These are phyloP conservation scores for Pseudocercospora musae DNA, from an alignment of 2,329 filamentous ascomycete species.

Conservation along the genomic window DNA sequence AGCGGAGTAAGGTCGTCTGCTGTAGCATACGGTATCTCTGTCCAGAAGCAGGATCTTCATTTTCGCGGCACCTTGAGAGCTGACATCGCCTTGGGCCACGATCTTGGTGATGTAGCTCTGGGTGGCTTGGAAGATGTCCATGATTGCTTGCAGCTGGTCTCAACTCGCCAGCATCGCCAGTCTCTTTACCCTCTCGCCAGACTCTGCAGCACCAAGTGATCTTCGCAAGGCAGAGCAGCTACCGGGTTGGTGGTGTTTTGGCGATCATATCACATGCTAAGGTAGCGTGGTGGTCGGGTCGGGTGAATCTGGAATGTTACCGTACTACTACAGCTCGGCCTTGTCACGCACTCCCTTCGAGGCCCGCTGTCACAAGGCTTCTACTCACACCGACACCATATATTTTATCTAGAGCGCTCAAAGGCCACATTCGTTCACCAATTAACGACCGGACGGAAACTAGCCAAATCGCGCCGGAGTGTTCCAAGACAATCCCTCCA, in stretches of 20 bases:
- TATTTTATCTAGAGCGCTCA: not conserved
- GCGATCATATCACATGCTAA: not conserved
- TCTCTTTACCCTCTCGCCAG: not conserved
- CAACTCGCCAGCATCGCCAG: not conserved
- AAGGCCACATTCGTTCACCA: not conserved
- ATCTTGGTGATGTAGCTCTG: slow-evolving; percentile 96
- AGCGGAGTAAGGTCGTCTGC: slow-evolving; percentile 4
- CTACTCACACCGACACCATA: not conserved
- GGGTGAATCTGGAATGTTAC: not conserved
- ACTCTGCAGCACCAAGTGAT: not conserved
- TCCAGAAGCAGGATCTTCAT: slow-evolving; percentile 98
- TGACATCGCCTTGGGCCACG: slow-evolving; percentile 74
- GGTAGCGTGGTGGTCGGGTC: not conserved
- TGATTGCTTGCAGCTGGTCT: slow-evolving; percentile 39
- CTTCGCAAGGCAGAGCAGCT: not conserved
- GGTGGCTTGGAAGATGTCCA: slow-evolving; percentile 93
- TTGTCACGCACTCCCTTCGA: not conserved
- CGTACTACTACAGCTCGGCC: too few species aligned
- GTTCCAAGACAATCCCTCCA: not conserved
- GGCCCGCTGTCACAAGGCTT: not conserved
- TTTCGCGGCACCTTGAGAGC: slow-evolving; percentile 65
- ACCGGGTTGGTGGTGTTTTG: not conserved
- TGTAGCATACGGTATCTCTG: slow-evolving; percentile 70
- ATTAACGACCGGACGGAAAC: not conserved
- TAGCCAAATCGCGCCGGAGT: not conserved